Conservation (phyloP, 108 stramenopile species). For the Skeletonema potamos region DNA sequence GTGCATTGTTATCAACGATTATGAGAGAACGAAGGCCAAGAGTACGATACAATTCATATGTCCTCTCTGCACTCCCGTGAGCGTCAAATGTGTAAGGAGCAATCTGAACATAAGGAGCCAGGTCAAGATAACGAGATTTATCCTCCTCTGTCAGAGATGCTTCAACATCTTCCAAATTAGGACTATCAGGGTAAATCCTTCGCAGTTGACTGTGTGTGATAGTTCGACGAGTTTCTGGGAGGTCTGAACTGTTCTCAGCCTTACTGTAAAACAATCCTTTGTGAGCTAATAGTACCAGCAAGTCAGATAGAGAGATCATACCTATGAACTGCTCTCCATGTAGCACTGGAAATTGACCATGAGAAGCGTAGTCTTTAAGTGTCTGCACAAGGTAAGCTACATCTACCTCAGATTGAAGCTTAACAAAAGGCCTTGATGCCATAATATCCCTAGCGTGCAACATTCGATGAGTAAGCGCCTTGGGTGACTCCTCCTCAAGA, state of each 20-base stretch:
- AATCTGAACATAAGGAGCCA: slow-evolving; percentile 72
- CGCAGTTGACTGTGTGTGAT: neutral
- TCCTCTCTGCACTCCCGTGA: slow-evolving; percentile 24
- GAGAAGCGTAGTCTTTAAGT: neutral
- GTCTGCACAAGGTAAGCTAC: neutral
- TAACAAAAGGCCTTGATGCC: neutral
- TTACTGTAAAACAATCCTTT: neutral
- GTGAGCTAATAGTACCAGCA: neutral
- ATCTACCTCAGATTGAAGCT: neutral
- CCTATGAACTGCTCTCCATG: neutral
- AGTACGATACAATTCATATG: slow-evolving; percentile 76
- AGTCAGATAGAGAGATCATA: neutral
- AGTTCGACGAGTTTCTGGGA: neutral
- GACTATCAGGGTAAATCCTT: slow-evolving; percentile 58
- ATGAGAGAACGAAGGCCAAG: slow-evolving; percentile 75
- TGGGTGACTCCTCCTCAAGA: slow-evolving; percentile 38
- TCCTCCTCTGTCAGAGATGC: slow-evolving; percentile 38
- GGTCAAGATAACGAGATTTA: slow-evolving; percentile 49
- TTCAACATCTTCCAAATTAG: slow-evolving; percentile 48
- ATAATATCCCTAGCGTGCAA: slow-evolving; percentile 6
- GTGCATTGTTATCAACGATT: slow-evolving; percentile 54
- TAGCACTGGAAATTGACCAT: neutral
- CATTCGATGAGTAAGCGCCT: neutral
- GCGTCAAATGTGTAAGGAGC: slow-evolving; percentile 48
- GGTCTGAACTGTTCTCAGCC: neutral